Conservation (phyloP, 192 early-diverging fungal species). For the Phycomyces nitens region DNA sequence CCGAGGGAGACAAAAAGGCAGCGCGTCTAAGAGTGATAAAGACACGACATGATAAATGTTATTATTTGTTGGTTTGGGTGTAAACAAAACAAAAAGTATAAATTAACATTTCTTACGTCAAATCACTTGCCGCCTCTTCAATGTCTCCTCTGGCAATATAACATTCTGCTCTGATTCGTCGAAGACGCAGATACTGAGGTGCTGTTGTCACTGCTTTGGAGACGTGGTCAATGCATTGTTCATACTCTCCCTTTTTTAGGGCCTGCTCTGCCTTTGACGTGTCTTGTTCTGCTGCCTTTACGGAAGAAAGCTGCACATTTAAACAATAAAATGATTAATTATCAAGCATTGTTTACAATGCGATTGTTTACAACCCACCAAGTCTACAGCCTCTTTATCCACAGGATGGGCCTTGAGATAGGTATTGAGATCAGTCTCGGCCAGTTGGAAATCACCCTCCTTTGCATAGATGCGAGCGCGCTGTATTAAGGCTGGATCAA, state of each 20-base stretch:
- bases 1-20: slow-evolving; percentile 68
- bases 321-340: slow-evolving; percentile 31
- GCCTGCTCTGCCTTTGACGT: slow-evolving; percentile 37
- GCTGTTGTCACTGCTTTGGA: slow-evolving; percentile 51
- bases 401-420: slow-evolving; percentile 8
- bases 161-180: slow-evolving; percentile 69
- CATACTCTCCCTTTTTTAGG: slow-evolving; percentile 43
- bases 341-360: too few relatives aligned
- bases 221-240: slow-evolving; percentile 49
- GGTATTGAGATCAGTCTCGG: slow-evolving; percentile 57
- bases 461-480: slow-evolving; percentile 66
- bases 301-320: slow-evolving; percentile 26
- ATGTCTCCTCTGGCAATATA: slow-evolving; percentile 68
- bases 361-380: slow-evolving; percentile 23
- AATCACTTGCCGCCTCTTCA: slow-evolving; percentile 85
- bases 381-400: neutral
- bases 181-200: slow-evolving; percentile 52
- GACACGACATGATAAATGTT: too few relatives aligned
- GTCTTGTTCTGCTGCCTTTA: slow-evolving; percentile 45
- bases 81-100: slow-evolving; percentile 1
- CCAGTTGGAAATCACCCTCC: slow-evolving; percentile 62
- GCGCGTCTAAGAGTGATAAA: slow-evolving; percentile 47
- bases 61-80: too few relatives aligned
- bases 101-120: slow-evolving; percentile 37
- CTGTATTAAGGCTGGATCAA: slow-evolving; percentile 73